Evolutionary conservation across 2,329 filamentous ascomycete genomes (phyloP).

Genomic region (Leptosphaerulina australis): DNA sequence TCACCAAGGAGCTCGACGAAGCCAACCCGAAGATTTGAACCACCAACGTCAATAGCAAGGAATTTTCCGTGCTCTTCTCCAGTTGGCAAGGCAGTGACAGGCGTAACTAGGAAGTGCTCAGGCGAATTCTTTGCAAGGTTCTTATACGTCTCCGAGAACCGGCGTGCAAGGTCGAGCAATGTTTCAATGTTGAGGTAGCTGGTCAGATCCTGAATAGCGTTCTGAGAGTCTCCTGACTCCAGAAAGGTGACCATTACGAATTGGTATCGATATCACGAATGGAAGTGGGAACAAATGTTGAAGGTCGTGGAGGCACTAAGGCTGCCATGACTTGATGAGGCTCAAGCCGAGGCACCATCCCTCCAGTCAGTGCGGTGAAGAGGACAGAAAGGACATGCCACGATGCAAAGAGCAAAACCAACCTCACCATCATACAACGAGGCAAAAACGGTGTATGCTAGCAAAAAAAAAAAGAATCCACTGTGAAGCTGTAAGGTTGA

Average conservation of each 20-base stretch:
- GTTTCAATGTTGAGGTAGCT: slow-evolving; percentile 39
- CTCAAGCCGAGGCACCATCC: slow-evolving; percentile 17
- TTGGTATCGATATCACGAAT: slow-evolving; percentile 4
- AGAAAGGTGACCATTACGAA: slow-evolving; percentile 25
- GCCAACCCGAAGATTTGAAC: slow-evolving; percentile 71
- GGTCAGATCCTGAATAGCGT: slow-evolving; percentile 40
- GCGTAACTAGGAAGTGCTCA: slow-evolving; percentile 50
- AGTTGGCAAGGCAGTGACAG: slow-evolving; percentile 52
- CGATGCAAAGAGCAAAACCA: background rate
- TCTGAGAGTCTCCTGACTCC: slow-evolving; percentile 10
- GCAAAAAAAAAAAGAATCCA: no score
- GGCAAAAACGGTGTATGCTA: background rate
- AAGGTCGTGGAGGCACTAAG: slow-evolving; percentile 1
- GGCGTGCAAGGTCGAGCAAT: slow-evolving; percentile 42
- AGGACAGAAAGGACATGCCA: background rate
- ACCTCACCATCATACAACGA: background rate
- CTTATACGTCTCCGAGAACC: slow-evolving; percentile 46
- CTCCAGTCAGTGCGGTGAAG: slow-evolving; percentile 14
- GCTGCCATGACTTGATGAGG: slow-evolving; percentile 14
- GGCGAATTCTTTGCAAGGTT: slow-evolving; percentile 44
- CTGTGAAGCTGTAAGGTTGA: no score
- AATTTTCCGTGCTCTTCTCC: slow-evolving; percentile 69
- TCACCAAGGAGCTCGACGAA: slow-evolving; percentile 66
- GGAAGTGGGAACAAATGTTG: slow-evolving; percentile 4
- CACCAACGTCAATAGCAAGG: slow-evolving; percentile 60